A percentile compares a stretch with the other conserved stretches of the same genome.
Evolutionary conservation across 371 early-diverging fungal genomes (phyloP).

Genomic region (Mortierella sp.): DNA sequence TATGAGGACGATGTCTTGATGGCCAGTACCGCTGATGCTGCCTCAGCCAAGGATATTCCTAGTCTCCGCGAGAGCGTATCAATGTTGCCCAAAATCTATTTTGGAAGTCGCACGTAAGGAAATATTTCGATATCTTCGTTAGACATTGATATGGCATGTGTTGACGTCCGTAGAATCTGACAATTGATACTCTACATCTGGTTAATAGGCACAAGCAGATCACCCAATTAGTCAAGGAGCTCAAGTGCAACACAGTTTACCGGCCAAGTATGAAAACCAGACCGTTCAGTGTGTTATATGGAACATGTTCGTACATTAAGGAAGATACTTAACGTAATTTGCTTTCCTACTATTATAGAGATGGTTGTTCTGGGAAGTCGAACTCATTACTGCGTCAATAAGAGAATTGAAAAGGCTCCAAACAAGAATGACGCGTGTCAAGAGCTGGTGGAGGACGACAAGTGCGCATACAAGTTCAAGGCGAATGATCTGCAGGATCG

Average conservation of each 20-base stretch:
- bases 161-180: background rate
- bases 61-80: background rate
- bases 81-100: slow-evolving; percentile 61
- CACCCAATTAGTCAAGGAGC: slow-evolving; percentile 65
- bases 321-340: background rate
- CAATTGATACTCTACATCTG: background rate
- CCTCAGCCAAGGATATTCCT: background rate
- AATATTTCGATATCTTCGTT: background rate
- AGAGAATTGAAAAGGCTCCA: slow-evolving; percentile 51
- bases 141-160: background rate
- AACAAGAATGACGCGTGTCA: slow-evolving; percentile 68
- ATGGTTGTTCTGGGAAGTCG: slow-evolving; percentile 71
- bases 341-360: slow-evolving; percentile 27
- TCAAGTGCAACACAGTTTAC: slow-evolving; percentile 66
- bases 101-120: slow-evolving; percentile 71
- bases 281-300: background rate
- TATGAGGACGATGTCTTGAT: slow-evolving; percentile 17
- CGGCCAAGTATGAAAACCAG: slow-evolving; percentile 58
- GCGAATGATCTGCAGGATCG: slow-evolving; percentile 29
- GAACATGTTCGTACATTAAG: background rate
- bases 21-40: background rate
- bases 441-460: slow-evolving; percentile 51
- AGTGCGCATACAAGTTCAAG: slow-evolving; percentile 43
- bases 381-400: slow-evolving; percentile 67
- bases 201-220: slow-evolving; percentile 69